Percentiles rank a stretch among this genome's conserved stretches.
phyloP scores from a whole-genome alignment of 441 rosid genomes.

The Aquilaria agallochum region DNA sequence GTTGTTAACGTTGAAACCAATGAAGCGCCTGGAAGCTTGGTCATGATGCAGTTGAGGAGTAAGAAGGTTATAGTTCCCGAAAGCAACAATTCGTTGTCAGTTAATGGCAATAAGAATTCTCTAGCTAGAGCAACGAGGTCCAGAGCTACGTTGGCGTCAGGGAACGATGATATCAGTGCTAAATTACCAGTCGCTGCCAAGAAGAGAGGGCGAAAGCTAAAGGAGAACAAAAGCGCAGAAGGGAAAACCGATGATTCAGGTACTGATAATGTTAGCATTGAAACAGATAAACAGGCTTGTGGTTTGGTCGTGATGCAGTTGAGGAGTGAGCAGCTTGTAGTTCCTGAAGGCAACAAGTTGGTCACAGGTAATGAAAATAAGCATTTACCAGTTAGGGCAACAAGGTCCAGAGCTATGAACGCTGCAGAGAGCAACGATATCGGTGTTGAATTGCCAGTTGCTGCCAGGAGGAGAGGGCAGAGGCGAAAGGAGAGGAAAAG shows the following conservation, averaged over 20 bases:
- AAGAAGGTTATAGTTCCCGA: constrained; percentile 14
- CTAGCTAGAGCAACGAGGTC: constrained; percentile 9
- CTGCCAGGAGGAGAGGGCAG: constrained; percentile 29
- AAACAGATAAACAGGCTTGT: neutral
- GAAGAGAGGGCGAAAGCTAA: constrained; percentile 25
- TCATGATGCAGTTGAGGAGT: constrained; percentile 18
- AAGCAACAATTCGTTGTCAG: neutral
- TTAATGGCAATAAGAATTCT: neutral
- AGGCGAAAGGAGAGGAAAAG: constrained; percentile 8
- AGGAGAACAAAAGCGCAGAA: neutral
- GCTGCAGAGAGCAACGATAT: neutral
- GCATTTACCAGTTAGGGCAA: constrained; percentile 4
- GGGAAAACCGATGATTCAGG: neutral
- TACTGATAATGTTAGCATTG: neutral
- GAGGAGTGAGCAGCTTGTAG: constrained; percentile 18
- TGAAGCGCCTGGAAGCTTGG: neutral
- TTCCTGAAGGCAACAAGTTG: neutral
- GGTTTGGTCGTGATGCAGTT: constrained; percentile 13
- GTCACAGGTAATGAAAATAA: neutral
- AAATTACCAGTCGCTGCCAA: constrained; percentile 16
- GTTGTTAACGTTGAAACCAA: neutral
- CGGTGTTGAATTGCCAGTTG: neutral
- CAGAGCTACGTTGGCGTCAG: constrained; percentile 6
- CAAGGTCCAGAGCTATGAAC: constrained; percentile 10
- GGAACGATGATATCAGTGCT: neutral